These are phyloP conservation scores for Phytophthora pini DNA, from an alignment of 352 stramenopile genomes.

Conservation along the genomic window DNA sequence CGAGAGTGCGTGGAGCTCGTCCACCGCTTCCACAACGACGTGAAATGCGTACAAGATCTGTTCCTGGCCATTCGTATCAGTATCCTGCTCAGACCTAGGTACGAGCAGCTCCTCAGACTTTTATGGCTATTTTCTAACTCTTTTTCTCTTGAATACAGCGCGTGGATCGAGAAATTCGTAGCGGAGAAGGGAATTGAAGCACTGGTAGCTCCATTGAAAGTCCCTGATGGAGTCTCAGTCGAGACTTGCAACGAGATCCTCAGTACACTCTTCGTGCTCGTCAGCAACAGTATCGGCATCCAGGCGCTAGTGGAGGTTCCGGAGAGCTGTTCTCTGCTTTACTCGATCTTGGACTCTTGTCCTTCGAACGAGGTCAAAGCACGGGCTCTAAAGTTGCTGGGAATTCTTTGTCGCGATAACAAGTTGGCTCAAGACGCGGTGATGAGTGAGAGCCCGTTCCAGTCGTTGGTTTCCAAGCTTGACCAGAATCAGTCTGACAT, in stretches of 20 bases:
- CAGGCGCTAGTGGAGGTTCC: conserved; percentile 37
- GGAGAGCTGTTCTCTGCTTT: conserved; percentile 40
- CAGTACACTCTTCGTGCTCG: conserved; percentile 57
- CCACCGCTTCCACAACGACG: conserved; percentile 41
- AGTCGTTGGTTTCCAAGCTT: conserved; percentile 39
- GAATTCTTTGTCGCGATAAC: conserved; percentile 43
- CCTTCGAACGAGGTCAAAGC: conserved; percentile 30
- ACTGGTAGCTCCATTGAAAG: conserved; percentile 46
- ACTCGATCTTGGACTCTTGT: conserved; percentile 36
- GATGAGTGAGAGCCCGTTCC: conserved; percentile 27
- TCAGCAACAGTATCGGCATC: conserved; percentile 38
- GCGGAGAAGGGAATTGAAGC: conserved; percentile 47
- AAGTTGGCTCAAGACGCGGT: conserved; percentile 33
- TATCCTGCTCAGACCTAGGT: conserved; percentile 58
- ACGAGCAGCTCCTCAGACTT: neutral
- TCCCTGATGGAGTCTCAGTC: conserved; percentile 22
- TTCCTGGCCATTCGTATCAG: conserved; percentile 73
- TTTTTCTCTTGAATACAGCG: conserved; percentile 23
- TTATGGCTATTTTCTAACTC: neutral
- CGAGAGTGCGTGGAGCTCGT: conserved; percentile 60
- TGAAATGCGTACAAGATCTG: conserved; percentile 51
- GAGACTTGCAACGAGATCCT: conserved; percentile 50
- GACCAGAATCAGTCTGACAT: conserved; percentile 32
- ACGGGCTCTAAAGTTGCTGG: conserved; percentile 31
- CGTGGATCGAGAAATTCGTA: conserved; percentile 67